Base-by-base conservation (phyloP, 2,329 filamentous ascomycete species). In the Exophiala dermatitidis region DNA sequence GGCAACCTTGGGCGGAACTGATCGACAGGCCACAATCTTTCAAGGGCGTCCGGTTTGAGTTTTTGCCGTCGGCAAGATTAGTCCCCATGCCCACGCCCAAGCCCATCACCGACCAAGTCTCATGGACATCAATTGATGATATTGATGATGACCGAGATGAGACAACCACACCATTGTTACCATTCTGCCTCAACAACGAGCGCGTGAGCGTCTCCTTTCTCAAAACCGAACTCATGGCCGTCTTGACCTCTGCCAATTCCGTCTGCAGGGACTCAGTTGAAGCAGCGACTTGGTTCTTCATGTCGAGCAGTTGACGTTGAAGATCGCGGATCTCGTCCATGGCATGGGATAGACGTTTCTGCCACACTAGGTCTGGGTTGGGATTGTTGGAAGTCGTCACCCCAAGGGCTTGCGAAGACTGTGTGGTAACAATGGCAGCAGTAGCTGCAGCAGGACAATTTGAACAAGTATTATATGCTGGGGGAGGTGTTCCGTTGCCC, bases 241-340 rank as follows among this genome's bases (percentile, higher is more conserved):
- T 56, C 47, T 56, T 60, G 7, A 62, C 43, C 0, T 46, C 57
- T 33, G 54, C 57, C 36, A 62, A 38, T 32, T 62, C 60, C 47
- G 30, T 54, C 50, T 54, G 55, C 4, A 56, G 30, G 42, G 53
- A 59, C 30, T 38, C 41, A 9, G 31, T 61, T 32, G 60, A 55
- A 32, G 41, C 50, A 43, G 44, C 53, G 47, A 62, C 8, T 19
- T 61, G 52, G 30, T 41, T 50, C 47, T 50, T 57, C 28, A 62
- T 51, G 19, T 38, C 34, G 31, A 50, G 50, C 3, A 62, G 12
- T 41, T 62, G 59, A 4, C 50, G 36, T 48, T 60, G 57, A 10
- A 62, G 46, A 34, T 61, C 59, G 10, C 50, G 52, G 36, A 62
- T 60, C 50, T 60, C 59, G 37, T 60, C 55, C 55, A 62, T 60